Base-by-base conservation (phyloP, 345 rosid genomes). In the Kandelia obovata region DNA sequence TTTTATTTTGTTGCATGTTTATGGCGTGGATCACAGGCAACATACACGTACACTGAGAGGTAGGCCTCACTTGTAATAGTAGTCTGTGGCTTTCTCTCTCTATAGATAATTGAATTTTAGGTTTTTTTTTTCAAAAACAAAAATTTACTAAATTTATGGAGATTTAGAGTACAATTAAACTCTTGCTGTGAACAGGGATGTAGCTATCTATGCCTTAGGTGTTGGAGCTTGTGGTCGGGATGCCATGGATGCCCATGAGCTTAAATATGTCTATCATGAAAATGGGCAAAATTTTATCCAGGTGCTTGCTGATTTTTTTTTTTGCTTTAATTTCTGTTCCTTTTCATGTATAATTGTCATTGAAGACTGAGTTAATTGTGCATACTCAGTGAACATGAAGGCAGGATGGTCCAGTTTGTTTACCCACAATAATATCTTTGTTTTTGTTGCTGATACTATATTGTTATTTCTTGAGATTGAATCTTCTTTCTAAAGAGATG, bases 121-220 rank as follows among this genome's bases (percentile, higher is more conserved):
- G 17, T 3, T 15, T 43, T 2, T 43, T 34, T 7, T 34, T 34
- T 34, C 6, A 4, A 4, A 28, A 2, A 1, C 3, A 28, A 2
- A 28, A 2, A 43, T 16, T 43, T 13, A 43, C 5, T 43, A 13
- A 19, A 43, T 43, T 43, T 3, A 13, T 13, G 47, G 49, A 43
- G 49, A 43, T 43, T 43, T 13, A 3, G 49, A 13, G 49, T 15
- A 43, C 13, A 39, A 10, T 39, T 39, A 4, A 56, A 56, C 28
- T 39, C 30, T 28, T 5, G 30, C 17, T 19, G 5, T 52, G 47
- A 49, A 57, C 80, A 94, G 96, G 75, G 98, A 94, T 68, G 92
- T 73, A 27, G 95, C 81, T 23, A 31, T 91, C 53, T 94, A 94
- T 79, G 91, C 94, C 53, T 80, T 94, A 79, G 97, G 98, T 61